Evolutionary conservation across 148 eudicot genomes (phyloP).

Genomic region (Limonium bicolor): DNA sequence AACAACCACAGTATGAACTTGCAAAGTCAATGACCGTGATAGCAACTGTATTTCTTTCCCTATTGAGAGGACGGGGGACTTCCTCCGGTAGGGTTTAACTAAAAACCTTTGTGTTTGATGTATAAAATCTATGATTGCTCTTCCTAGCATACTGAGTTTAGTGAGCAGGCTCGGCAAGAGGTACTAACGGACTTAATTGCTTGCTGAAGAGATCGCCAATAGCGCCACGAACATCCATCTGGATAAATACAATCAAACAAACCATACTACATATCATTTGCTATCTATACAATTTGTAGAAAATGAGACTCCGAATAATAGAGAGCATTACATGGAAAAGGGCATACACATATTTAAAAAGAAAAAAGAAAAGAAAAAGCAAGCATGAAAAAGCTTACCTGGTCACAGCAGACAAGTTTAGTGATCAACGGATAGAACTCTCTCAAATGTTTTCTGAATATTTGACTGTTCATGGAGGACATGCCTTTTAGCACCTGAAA

Average conservation of each 20-base stretch:
- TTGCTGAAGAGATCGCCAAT: conserved; percentile 69
- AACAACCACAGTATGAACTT: no score
- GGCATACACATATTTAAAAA: no score
- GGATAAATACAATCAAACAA: conserved; percentile 2
- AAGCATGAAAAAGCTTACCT: conserved; percentile 30
- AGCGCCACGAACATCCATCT: conserved; percentile 96
- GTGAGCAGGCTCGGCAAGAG: conserved; percentile 9
- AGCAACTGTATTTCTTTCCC: no score
- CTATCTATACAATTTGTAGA: no score
- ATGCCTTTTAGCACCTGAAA: conserved; percentile 87
- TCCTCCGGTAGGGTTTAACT: no score
- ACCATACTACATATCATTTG: no score
- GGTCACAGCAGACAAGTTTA: conserved; percentile 92
- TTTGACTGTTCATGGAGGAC: conserved; percentile 65
- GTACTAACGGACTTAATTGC: conserved; percentile 49
- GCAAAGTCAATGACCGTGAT: no score
- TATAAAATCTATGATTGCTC: no score
- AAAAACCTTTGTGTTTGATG: no score
- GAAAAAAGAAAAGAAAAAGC: not conserved
- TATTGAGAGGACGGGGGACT: no score
- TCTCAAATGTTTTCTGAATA: conserved; percentile 73
- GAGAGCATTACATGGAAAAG: not conserved
- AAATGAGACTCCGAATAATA: no score
- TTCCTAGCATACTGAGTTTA: no score
- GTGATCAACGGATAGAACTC: conserved; percentile 91